These are phyloP conservation scores for Hyphopichia burtonii DNA, from an alignment of 1,139 yeast genomes.

Conservation along the genomic window DNA sequence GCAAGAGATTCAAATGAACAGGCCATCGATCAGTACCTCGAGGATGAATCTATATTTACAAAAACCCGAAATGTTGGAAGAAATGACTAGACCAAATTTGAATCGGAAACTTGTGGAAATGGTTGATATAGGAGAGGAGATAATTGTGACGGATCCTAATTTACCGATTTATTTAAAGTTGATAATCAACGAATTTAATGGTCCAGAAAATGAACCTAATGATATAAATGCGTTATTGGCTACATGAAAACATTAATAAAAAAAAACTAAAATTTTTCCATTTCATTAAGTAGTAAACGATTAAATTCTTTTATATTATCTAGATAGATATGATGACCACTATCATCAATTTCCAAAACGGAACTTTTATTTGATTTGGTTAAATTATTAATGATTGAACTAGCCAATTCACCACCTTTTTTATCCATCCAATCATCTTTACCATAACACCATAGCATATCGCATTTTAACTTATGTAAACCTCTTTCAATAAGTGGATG, in stretches of 20 bases:
- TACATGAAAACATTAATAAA: not conserved
- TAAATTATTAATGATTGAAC: slow-evolving; percentile 31
- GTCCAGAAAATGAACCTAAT: slow-evolving; percentile 17
- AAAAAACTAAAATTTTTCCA: slow-evolving; percentile 15
- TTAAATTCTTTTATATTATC: slow-evolving; percentile 59
- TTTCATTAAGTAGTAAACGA: slow-evolving; percentile 37
- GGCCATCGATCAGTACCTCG: slow-evolving; percentile 53
- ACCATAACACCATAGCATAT: slow-evolving; percentile 70
- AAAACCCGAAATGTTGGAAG: slow-evolving; percentile 51
- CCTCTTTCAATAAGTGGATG: slow-evolving; percentile 54
- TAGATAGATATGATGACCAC: slow-evolving; percentile 73
- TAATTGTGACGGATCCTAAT: slow-evolving; percentile 56
- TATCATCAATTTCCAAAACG: slow-evolving; percentile 46
- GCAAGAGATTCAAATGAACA: slow-evolving; percentile 41
- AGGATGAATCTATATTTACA: slow-evolving; percentile 46
- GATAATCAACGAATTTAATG: slow-evolving; percentile 19
- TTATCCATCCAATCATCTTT: slow-evolving; percentile 77
- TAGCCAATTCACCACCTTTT: slow-evolving; percentile 50
- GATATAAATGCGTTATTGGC: slow-evolving; percentile 6
- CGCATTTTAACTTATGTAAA: slow-evolving; percentile 47
- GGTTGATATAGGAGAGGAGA: slow-evolving; percentile 46
- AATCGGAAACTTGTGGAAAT: slow-evolving; percentile 32
- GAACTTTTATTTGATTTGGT: slow-evolving; percentile 30
- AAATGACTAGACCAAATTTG: slow-evolving; percentile 49
- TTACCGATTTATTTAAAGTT: slow-evolving; percentile 46